Conservation (phyloP, 352 stramenopile species). For the Phytopythium helicoides region DNA sequence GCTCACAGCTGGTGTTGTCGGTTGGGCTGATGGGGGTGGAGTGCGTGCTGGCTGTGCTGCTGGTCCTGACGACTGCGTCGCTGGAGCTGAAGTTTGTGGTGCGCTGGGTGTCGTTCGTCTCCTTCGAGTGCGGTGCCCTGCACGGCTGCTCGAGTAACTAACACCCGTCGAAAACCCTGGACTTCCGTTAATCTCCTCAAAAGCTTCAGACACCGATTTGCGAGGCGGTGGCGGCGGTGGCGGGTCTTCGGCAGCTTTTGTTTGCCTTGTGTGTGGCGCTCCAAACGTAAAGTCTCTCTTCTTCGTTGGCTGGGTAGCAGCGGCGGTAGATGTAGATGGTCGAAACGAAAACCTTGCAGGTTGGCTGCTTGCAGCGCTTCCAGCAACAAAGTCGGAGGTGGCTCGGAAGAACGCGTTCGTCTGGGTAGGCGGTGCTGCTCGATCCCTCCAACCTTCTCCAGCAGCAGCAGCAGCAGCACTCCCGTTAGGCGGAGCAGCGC, state of each 20-base stretch:
- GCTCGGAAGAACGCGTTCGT: conserved; percentile 3
- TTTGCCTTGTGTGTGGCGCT: neutral
- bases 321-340: neutral
- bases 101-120: too few relatives aligned
- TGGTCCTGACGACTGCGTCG: too few relatives aligned
- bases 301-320: neutral
- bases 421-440: neutral
- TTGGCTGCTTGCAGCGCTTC: conserved; percentile 11
- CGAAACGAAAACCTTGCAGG: conserved; percentile 5
- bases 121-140: too few relatives aligned
- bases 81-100: too few relatives aligned
- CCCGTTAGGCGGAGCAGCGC: neutral
- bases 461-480: neutral
- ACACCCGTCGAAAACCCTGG: neutral
- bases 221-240: neutral
- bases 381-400: too few relatives aligned
- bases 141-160: conserved; percentile 10
- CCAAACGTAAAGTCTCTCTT: conserved; percentile 25
- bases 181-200: conserved; percentile 1
- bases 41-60: too few relatives aligned
- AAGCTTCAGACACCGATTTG: neutral
- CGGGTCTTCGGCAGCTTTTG: neutral
- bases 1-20: too few relatives aligned
- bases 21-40: too few relatives aligned
- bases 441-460: neutral